These are phyloP conservation scores for Populus deltoides DNA, from an alignment of 345 rosid genomes.

Conservation along the genomic window DNA sequence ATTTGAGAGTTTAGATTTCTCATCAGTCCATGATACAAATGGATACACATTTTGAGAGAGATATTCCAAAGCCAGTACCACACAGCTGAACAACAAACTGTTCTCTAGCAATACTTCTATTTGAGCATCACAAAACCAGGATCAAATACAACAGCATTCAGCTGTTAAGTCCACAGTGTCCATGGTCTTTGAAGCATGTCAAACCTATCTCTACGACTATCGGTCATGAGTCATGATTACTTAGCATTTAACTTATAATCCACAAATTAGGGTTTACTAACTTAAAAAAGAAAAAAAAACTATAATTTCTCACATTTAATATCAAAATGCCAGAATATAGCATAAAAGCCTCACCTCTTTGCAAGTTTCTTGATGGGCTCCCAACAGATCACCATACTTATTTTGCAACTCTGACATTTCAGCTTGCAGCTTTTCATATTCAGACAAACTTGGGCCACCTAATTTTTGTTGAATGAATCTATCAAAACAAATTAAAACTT, in stretches of 20 bases:
- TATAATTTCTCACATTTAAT: not conserved
- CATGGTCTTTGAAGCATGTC: not conserved
- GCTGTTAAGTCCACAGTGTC: not conserved
- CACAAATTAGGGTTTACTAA: not conserved
- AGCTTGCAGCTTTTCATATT: slow-evolving; percentile 80
- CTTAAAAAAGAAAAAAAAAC: not conserved
- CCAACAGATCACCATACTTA: slow-evolving; percentile 67
- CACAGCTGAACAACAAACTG: not conserved
- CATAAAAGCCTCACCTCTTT: slow-evolving; percentile 48
- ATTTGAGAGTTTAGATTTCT: not conserved
- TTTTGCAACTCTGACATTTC: slow-evolving; percentile 65
- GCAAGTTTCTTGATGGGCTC: slow-evolving; percentile 60
- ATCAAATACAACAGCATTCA: not conserved
- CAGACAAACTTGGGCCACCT: slow-evolving; percentile 71
- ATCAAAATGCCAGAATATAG: not conserved
- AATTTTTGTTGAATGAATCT: slow-evolving; percentile 85
- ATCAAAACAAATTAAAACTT: slow-evolving; percentile 12
- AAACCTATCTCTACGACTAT: not conserved
- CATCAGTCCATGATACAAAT: not conserved
- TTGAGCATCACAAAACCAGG: not conserved
- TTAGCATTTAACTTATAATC: not conserved
- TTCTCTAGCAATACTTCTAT: not conserved
- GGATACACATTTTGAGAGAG: not conserved
- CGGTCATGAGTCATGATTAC: not conserved
- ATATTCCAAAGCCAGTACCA: not conserved